Evolutionary conservation across 768 basidiomycete genomes (phyloP).

Genomic region (Auriscalpium vulgare): DNA sequence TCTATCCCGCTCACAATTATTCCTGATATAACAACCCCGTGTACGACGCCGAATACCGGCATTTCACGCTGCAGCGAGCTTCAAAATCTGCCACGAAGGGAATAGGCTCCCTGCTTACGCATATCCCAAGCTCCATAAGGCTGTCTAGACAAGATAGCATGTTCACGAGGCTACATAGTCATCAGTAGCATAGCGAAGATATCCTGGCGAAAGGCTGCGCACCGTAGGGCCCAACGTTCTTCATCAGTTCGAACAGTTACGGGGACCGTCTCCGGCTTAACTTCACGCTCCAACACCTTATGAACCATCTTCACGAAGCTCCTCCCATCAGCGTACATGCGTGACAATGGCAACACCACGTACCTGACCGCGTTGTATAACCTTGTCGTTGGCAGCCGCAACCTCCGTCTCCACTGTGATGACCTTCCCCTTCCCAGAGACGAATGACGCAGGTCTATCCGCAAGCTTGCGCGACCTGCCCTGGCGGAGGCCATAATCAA

Average conservation of each 20-base stretch:
- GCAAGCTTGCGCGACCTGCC: slow-evolving; percentile 40
- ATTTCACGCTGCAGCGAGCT: slow-evolving; percentile 57
- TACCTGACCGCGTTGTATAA: slow-evolving; percentile 48
- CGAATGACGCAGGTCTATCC: slow-evolving; percentile 48
- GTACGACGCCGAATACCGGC: slow-evolving; percentile 72
- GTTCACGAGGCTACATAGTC: slow-evolving; percentile 50
- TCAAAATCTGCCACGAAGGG: slow-evolving; percentile 2
- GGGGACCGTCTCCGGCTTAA: slow-evolving; percentile 46
- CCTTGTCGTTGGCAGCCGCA: slow-evolving; percentile 47
- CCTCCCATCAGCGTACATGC: no score
- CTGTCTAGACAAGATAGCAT: slow-evolving; percentile 60
- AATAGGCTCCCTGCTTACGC: slow-evolving; percentile 32
- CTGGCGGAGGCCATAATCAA: slow-evolving; percentile 66
- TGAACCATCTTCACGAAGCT: slow-evolving; percentile 51
- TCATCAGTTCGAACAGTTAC: slow-evolving; percentile 49
- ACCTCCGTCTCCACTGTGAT: slow-evolving; percentile 46
- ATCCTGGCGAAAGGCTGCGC: slow-evolving; percentile 11
- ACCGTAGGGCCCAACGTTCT: slow-evolving; percentile 77
- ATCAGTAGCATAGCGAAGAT: neutral
- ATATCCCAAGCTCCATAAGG: slow-evolving; percentile 38
- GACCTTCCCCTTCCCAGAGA: slow-evolving; percentile 47
- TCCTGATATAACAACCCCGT: slow-evolving; percentile 58
- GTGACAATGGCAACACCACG: slow-evolving; percentile 4
- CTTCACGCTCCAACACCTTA: slow-evolving; percentile 66
- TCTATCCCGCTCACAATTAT: slow-evolving; percentile 48